Evolutionary conservation across 2,329 filamentous ascomycete species (phyloP).

Genomic region (Ceratocystis papillata): DNA sequence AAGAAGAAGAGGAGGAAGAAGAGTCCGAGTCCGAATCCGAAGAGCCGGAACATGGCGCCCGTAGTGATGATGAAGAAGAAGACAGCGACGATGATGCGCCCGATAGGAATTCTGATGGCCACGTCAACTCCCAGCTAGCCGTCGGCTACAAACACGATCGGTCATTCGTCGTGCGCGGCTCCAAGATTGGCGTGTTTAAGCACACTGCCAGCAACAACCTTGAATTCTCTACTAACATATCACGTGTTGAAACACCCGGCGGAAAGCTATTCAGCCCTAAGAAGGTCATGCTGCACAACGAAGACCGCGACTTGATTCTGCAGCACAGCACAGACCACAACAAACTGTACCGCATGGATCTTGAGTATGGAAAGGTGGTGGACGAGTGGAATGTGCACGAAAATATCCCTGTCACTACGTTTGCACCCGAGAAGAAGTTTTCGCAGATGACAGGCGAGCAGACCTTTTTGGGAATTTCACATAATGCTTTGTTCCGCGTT

Average conservation of each 20-base stretch:
- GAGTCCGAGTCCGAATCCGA: constrained; percentile 41
- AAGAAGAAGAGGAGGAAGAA: constrained; percentile 42
- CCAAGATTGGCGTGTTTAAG: constrained; percentile 98
- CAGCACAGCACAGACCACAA: constrained; percentile 77
- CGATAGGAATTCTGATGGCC: constrained; percentile 59
- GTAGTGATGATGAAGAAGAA: constrained; percentile 71
- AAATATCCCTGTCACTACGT: constrained; percentile 82
- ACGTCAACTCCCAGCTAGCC: constrained; percentile 84
- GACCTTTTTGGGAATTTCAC: constrained; percentile 85
- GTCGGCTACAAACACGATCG: constrained; percentile 96
- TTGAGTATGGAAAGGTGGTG: constrained; percentile 94
- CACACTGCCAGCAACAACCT: constrained; percentile 86
- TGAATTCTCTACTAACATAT: constrained; percentile 94
- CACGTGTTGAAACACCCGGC: constrained; percentile 78
- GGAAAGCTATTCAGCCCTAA: constrained; percentile 85
- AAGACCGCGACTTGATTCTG: constrained; percentile 80
- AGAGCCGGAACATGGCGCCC: constrained; percentile 48
- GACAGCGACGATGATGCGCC: constrained; percentile 52
- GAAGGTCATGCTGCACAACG: constrained; percentile 92
- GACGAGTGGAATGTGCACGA: constrained; percentile 99
- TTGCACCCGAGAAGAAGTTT: constrained; percentile 95
- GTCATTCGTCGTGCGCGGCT: constrained; percentile 91
- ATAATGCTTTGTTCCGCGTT: constrained; percentile 85
- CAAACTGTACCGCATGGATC: constrained; percentile 90
- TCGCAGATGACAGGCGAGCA: constrained; percentile 93